Evolutionary conservation across 2,329 filamentous ascomycete species (phyloP), one percentile per base, ranked within the genome.

Genomic region (Endocalyx cinctus): DNA sequence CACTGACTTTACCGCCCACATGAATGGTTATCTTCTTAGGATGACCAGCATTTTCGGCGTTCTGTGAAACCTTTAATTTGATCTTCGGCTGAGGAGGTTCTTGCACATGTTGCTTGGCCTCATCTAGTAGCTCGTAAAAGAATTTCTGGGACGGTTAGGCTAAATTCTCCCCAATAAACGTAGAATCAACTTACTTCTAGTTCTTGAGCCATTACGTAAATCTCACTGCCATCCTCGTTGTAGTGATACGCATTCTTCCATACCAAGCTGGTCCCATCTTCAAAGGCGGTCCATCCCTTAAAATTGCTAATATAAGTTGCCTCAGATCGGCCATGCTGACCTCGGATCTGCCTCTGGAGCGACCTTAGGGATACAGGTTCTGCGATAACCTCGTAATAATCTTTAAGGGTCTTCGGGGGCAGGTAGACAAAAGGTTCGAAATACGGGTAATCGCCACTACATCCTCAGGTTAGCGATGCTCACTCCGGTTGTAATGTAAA

Each of bases 191-290:
- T 30, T 64, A 87, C 86, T 76, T 94, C 82, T 6, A 96, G 74
- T 39, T 92, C 80, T 30, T 80, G 76, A 1, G 87, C 87, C 40
- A 92, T 68, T 15, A 76, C 69, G 43, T 81, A 87, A 32, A 95
- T 89, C 12, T 87, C 83, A 51, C 89, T 95, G 4, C 83, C 85
- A 53, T 95, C 88, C 58, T 95, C 87, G 47, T 96, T 96, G 67
- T 90, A 96, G 38, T 82, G 82, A 51, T 80, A 84, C 0, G 88
- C 87, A 58, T 96, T 96, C 30, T 73, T 74, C 89, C 89, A 96
- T 27, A 96, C 79, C 33, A 86, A 72, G 49, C 80, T 84, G 10
- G 86, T 72, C 51, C 85, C 84, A 34, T 88, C 80, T 55, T 87
- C 87, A 45, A 95, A 87, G 1, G 79, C 73, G 36, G 79, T 73